These are phyloP conservation scores for Persicaria tinctoria DNA, from an alignment of 148 eudicot genomes.

Conservation along the genomic window DNA sequence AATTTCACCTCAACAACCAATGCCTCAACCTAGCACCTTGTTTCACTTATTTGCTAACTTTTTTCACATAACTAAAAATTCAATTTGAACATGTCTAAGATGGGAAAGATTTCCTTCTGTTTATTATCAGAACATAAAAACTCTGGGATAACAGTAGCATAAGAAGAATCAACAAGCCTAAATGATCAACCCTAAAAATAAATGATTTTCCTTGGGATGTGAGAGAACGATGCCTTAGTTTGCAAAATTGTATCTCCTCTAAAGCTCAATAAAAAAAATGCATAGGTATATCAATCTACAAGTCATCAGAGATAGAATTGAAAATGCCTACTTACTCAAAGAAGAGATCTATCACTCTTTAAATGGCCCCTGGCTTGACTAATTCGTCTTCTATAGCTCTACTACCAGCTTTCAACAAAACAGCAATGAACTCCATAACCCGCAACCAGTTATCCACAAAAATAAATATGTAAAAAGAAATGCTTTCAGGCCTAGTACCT, in stretches of 20 bases:
- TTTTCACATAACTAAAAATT: background rate
- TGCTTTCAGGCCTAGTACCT: too few species aligned
- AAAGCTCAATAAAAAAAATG: background rate
- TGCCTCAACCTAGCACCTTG: background rate
- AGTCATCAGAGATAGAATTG: background rate
- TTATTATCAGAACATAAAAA: background rate
- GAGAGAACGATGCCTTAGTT: background rate
- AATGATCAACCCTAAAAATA: background rate
- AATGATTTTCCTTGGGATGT: background rate
- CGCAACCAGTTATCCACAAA: constrained; percentile 18
- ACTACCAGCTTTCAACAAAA: constrained; percentile 76
- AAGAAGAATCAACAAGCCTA: background rate
- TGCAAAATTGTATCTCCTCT: background rate
- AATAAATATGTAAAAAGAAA: too few species aligned
- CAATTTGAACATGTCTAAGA: background rate
- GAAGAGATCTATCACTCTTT: constrained; percentile 69
- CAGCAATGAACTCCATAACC: constrained; percentile 95
- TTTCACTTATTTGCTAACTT: background rate
- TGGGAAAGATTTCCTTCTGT: background rate
- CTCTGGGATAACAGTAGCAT: background rate
- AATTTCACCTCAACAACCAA: background rate
- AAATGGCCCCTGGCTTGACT: constrained; percentile 75
- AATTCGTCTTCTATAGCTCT: constrained; percentile 78
- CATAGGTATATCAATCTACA: background rate
- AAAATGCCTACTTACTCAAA: constrained; percentile 66